Percentiles rank a stretch among this genome's conserved stretches.
These are phyloP conservation scores for Candida tropicalis DNA, from an alignment of 1,139 yeast genomes.

Conservation along the genomic window DNA sequence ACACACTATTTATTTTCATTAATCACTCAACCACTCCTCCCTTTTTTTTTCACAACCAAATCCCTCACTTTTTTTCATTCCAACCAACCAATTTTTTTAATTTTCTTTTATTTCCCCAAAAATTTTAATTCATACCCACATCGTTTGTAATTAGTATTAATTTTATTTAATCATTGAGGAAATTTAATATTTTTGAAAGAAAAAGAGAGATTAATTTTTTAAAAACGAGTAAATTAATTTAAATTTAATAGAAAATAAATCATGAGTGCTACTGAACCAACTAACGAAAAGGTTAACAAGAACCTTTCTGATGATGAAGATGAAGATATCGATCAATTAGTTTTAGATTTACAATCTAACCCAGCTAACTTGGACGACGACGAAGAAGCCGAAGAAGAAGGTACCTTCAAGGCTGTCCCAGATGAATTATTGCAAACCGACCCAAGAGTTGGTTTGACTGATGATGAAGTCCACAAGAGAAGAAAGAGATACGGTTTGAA, in stretches of 20 bases:
- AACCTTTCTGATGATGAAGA: slow-evolving; percentile 68
- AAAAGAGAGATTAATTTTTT: too few species aligned
- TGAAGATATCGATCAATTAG: slow-evolving; percentile 87
- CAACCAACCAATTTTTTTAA: slow-evolving; percentile 1
- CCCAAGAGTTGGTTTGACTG: slow-evolving; percentile 75
- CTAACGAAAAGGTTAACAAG: slow-evolving; percentile 49
- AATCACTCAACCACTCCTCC: too few species aligned
- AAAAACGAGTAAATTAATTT: too few species aligned
- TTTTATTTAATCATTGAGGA: too few species aligned
- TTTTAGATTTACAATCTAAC: slow-evolving; percentile 86
- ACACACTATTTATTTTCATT: not conserved
- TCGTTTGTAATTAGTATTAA: slow-evolving; percentile 1
- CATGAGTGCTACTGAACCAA: slow-evolving; percentile 55
- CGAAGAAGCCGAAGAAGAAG: slow-evolving; percentile 58
- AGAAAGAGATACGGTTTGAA: slow-evolving; percentile 93
- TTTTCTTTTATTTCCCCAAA: not conserved
- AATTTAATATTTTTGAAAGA: too few species aligned
- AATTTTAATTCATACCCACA: not conserved
- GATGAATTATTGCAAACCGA: slow-evolving; percentile 89
- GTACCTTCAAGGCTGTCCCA: slow-evolving; percentile 71
- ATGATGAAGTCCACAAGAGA: slow-evolving; percentile 82
- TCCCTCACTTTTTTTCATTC: slow-evolving; percentile 5
- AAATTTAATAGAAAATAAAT: slow-evolving; percentile 1
- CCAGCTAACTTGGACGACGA: slow-evolving; percentile 47
- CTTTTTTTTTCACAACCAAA: too few species aligned